Evolutionary conservation across 306 rosid species (phyloP), one percentile per base, ranked within the genome.

Genomic region (Castanospermum australe): DNA sequence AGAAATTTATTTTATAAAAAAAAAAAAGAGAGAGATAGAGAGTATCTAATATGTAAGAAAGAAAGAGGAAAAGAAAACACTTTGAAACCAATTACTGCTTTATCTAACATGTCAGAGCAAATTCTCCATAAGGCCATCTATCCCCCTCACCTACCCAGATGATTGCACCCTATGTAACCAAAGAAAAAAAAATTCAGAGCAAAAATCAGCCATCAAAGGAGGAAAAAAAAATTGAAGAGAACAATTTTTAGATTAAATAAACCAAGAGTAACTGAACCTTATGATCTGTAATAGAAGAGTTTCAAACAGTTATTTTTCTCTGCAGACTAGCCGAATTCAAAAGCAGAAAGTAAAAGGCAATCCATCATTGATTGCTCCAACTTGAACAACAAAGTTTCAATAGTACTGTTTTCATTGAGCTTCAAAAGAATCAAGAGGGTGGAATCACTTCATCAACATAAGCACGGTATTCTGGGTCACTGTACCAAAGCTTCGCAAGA

Each of bases 401-500:
- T 5, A 17, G 20, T 1, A 71, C 2, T 12, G n/a, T 20, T 33
- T 38, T n/a, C 17, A 33, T 6, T 33, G 33, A 18, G 17, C 42
- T 10, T 77, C 33, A 77, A 11, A 8, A 28, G 0, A 21, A 5
- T 77, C 33, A 77, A 11, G 13, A 28, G 0, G 30, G 2, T 22
- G 75, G 82, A 38, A 78, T 28, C 44, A 82, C 82, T 8, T 77
- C 69, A 33, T 72, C 38, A 51, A 67, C 75, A 72, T 63, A 22
- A 22, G 17, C 14, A 22, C 1, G 41, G 33, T 72, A 85, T 24
- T 52, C 21, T 5, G 85, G 83, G 17, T 85, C 85, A 14, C 2
- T 0, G 6, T 48, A 30, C 85, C 88, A 85, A 11, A 77, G 78
- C 76, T 4, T 59, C 8, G 85, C 77, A 13, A 81, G 88, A 62